Base-by-base conservation (phyloP, 805 yeast genomes). In the Zygosaccharomyces pseudorouxii region DNA sequence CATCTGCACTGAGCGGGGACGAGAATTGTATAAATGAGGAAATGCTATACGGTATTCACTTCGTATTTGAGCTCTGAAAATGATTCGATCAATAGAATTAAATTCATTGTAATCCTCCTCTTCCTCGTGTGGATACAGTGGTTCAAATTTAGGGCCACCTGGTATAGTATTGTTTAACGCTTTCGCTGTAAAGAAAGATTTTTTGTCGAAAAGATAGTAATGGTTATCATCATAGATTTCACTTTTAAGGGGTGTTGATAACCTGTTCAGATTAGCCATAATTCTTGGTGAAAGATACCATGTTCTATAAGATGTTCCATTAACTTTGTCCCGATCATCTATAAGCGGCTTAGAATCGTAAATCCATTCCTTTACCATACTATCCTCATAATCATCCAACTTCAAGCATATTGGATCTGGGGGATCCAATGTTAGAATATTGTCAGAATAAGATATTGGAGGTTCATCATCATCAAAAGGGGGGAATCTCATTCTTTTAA, bases 381-480 rank as follows among this genome's bases (percentile, higher is more conserved):
- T 69, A 62, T 86, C 90, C 51, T 82, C 86, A 9, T 70, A 71
- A 25, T 76, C 77, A 57, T 82, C 84, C n/a, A 86, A 65, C 22
- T 84, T 84, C 52, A 86, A 61, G 52, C 73, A 79, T 19, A 90
- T 78, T 0, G 92, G 75, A n/a, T 84, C 92, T 5, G 79, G 74
- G 0, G 88, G 82, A 43, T 85, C 90, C 0, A 82, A 69, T 12
- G 80, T 84, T 52, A 86, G 84, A 11, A 89, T 71, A 58, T 86
- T 84, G 48, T 89, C 95, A n/a, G 81, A 59, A 82, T 87, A 93
- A 48, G 83, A 79, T 28, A 90, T 62, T 1, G 96, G 95, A 0
- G 97, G 97, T 64, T 92, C 98, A 65, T 93, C 99, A 63, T 93
- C 99, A 66, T 93, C 99, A 69, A 92, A 89, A 0, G 95, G 90